These are phyloP conservation scores for Fusarium sp. DNA, from an alignment of 2,329 filamentous ascomycete species.

Conservation along the genomic window DNA sequence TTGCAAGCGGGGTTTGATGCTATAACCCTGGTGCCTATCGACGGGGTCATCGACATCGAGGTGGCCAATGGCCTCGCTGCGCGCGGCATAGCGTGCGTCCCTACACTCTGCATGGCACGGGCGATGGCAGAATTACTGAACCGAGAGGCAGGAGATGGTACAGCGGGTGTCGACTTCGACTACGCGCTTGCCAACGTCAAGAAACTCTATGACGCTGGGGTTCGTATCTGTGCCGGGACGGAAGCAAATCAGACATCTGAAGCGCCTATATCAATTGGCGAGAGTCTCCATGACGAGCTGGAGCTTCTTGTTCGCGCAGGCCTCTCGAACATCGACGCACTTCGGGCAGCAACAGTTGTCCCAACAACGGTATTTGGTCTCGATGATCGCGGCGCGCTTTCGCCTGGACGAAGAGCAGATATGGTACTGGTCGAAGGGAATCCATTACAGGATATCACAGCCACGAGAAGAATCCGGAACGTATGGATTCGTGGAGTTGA, in stretches of 20 bases:
- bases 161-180: conserved; percentile 41
- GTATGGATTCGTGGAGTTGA: conserved; percentile 50
- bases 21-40: background rate
- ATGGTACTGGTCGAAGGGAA: conserved; percentile 51
- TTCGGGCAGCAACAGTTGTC: conserved; percentile 15
- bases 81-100: background rate
- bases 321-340: conserved; percentile 33
- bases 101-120: conserved; percentile 20
- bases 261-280: conserved; percentile 20
- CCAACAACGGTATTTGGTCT: conserved; percentile 43
- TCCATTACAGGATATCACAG: conserved; percentile 48
- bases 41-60: background rate
- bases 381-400: conserved; percentile 46
- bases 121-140: background rate
- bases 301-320: conserved; percentile 40
- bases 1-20: background rate
- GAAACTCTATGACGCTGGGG: conserved; percentile 46
- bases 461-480: conserved; percentile 43
- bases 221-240: conserved; percentile 52
- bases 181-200: conserved; percentile 21
- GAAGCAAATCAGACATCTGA: conserved; percentile 44
- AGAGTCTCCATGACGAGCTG: conserved; percentile 46
- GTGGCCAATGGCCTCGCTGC: background rate
- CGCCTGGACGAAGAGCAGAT: conserved; percentile 48
- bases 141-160: background rate